Conservation (phyloP, 192 early-diverging fungal species). For the Rhizoclosmatium globosum region DNA sequence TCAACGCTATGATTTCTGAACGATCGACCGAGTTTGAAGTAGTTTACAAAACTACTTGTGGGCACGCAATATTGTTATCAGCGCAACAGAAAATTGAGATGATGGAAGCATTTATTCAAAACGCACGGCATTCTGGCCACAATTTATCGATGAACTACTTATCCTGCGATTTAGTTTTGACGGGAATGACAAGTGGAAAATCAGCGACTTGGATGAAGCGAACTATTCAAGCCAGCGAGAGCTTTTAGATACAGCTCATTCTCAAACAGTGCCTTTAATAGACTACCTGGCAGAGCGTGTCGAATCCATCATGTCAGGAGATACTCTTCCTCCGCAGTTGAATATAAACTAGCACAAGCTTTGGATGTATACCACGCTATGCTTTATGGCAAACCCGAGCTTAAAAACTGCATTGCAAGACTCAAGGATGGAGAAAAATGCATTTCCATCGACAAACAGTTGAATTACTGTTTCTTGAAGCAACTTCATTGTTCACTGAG, state of each 20-base stretch:
- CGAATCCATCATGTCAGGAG: constrained; percentile 13
- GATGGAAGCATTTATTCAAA: constrained; percentile 30
- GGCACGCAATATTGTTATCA: constrained; percentile 8
- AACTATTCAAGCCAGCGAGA: constrained; percentile 2
- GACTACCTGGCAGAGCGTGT: background rate
- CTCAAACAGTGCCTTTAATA: background rate
- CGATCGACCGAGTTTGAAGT: constrained; percentile 20
- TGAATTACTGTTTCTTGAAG: constrained; percentile 12
- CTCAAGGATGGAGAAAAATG: background rate
- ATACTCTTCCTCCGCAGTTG: background rate
- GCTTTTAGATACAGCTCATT: constrained; percentile 5
- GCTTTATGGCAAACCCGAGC: constrained; percentile 20
- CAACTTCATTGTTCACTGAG: background rate
- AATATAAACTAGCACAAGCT: background rate
- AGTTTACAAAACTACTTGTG: constrained; percentile 21
- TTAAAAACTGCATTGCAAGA: background rate
- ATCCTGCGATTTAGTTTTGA: constrained; percentile 1
- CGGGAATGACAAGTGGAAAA: constrained; percentile 8
- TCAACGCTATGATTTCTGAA: constrained; percentile 1
- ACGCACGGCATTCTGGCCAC: constrained; percentile 30
- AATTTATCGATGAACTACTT: constrained; percentile 22
- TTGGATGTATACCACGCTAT: constrained; percentile 2
- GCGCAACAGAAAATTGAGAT: constrained; percentile 11
- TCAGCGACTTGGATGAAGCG: background rate
- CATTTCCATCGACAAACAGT: constrained; percentile 5